Evolutionary conservation across 768 basidiomycete genomes (phyloP).

Genomic region (Podaxis sp.): DNA sequence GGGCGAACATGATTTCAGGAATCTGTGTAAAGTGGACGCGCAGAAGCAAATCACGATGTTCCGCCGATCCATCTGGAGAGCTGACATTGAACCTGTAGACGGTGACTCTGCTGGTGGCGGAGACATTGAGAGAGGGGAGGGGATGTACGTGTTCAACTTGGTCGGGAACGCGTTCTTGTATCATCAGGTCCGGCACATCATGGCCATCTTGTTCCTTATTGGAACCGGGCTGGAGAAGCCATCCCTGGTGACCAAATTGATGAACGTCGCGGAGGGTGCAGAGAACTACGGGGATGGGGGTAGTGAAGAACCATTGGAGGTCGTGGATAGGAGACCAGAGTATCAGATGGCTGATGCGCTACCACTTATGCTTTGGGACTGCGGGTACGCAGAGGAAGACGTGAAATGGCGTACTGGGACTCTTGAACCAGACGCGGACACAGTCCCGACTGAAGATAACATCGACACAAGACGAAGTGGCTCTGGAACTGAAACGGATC

Average conservation of each 20-base stretch:
- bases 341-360: conserved; percentile 94
- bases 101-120: not conserved
- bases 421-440: conserved; percentile 33
- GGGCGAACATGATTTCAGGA: conserved; percentile 94
- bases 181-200: conserved; percentile 52
- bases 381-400: conserved; percentile 65
- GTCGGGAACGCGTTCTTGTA: conserved; percentile 84
- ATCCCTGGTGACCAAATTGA: conserved; percentile 63
- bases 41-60: conserved; percentile 50
- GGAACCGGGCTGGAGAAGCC: conserved; percentile 50
- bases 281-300: conserved; percentile 26
- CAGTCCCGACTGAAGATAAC: conserved; percentile 20
- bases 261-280: conserved; percentile 63
- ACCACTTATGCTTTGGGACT: conserved; percentile 91
- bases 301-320: conserved; percentile 21
- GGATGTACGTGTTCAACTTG: conserved; percentile 49
- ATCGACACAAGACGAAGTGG: conserved; percentile 22
- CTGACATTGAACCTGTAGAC: conserved; percentile 15
- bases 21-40: conserved; percentile 91
- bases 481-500: conserved; percentile 21
- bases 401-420: conserved; percentile 70
- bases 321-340: conserved; percentile 74
- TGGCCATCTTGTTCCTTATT: conserved; percentile 22
- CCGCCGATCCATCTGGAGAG: conserved; percentile 40
- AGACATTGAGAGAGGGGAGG: not conserved